These are phyloP conservation scores for Podaxis pistillaris DNA, from an alignment of 768 basidiomycete genomes.

Conservation along the genomic window DNA sequence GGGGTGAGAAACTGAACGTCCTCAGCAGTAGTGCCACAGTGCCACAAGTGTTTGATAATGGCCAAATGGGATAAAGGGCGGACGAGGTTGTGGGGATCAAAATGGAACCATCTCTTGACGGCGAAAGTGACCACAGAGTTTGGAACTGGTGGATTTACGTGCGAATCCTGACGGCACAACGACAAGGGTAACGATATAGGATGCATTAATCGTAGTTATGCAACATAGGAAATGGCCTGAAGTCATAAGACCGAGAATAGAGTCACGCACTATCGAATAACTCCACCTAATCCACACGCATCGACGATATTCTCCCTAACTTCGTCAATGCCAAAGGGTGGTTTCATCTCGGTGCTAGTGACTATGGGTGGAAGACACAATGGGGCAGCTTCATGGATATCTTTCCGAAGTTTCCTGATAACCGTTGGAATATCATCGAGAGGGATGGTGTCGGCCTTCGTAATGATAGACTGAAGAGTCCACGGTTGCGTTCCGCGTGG, in stretches of 20 bases:
- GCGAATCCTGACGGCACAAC: not conserved
- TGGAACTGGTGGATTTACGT: not conserved
- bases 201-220: not conserved
- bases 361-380: constrained; percentile 67
- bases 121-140: not conserved
- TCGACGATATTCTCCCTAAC: constrained; percentile 58
- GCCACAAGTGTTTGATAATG: not conserved
- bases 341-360: constrained; percentile 48
- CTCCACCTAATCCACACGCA: constrained; percentile 43
- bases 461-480: constrained; percentile 71
- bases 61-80: not conserved
- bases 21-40: not conserved
- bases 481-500: constrained; percentile 40
- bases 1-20: not conserved
- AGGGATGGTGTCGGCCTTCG: constrained; percentile 61
- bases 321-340: constrained; percentile 54
- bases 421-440: constrained; percentile 28
- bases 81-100: not conserved
- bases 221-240: not conserved
- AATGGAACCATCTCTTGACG: not conserved
- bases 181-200: not conserved
- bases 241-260: not conserved
- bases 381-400: constrained; percentile 55
- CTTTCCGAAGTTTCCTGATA: constrained; percentile 42
- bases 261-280: not conserved